A percentile compares a stretch with the other conserved stretches of the same genome.
These are phyloP conservation scores for Syncephalastrum racemosum DNA, from an alignment of 371 early-diverging fungal genomes.

Conservation along the genomic window DNA sequence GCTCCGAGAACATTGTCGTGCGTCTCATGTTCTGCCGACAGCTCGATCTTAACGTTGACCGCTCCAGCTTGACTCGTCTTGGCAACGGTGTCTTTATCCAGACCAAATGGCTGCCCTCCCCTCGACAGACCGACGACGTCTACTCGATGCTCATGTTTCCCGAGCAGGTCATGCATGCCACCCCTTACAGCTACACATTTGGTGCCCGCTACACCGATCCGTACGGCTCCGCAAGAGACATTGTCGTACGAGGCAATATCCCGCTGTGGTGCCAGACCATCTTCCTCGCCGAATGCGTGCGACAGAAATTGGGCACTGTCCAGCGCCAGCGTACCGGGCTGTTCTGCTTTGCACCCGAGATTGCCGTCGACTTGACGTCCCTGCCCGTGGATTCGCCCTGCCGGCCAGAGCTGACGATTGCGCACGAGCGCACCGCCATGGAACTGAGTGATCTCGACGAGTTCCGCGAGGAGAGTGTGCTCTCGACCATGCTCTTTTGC, in stretches of 20 bases:
- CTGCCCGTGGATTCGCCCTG: conserved; percentile 2
- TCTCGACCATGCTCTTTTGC: conserved; percentile 33
- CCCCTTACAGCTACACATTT: conserved; percentile 49
- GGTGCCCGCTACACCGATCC: conserved; percentile 47
- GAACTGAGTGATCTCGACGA: conserved; percentile 32
- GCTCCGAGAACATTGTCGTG: conserved; percentile 37
- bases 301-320: conserved; percentile 25
- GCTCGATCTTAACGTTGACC: conserved; percentile 13
- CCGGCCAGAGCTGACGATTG: conserved; percentile 31
- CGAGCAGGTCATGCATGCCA: neutral
- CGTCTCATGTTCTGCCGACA: conserved; percentile 31
- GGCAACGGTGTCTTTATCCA: conserved; percentile 45
- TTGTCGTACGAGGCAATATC: conserved; percentile 40
- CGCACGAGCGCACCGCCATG: conserved; percentile 38
- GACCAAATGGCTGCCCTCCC: conserved; percentile 32
- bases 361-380: conserved; percentile 28
- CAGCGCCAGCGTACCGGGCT: conserved; percentile 29
- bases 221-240: conserved; percentile 28
- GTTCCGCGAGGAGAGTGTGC: conserved; percentile 20
- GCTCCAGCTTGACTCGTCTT: conserved; percentile 28
- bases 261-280: conserved; percentile 46
- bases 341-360: conserved; percentile 45
- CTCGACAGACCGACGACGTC: neutral
- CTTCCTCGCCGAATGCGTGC: conserved; percentile 31
- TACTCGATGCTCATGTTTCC: conserved; percentile 1